phyloP scores from a whole-genome alignment of 129 eudicot species.

The Mikania micrantha region DNA sequence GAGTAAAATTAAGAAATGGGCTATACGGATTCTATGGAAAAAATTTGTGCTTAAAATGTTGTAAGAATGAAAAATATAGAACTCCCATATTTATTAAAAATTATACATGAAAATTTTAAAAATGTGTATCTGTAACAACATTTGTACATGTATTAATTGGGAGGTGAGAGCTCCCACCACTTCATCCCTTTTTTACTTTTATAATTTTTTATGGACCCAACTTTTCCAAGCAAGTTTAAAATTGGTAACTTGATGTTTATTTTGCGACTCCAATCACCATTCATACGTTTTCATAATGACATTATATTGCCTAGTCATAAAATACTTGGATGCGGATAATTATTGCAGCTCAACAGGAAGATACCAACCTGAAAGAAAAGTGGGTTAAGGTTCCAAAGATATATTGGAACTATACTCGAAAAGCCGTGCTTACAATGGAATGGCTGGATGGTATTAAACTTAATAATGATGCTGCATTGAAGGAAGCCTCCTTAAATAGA shows the following conservation, averaged over 20 bases:
- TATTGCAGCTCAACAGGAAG: conserved; percentile 19
- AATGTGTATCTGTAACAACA: background rate
- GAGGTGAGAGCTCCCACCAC: background rate
- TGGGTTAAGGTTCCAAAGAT: conserved; percentile 80
- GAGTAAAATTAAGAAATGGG: background rate
- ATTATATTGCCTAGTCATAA: background rate
- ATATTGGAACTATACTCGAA: conserved; percentile 88
- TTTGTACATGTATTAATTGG: background rate
- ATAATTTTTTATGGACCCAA: background rate
- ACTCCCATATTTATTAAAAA: background rate
- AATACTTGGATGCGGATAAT: background rate
- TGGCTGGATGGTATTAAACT: conserved; percentile 96
- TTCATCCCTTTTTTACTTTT: background rate
- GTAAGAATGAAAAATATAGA: background rate
- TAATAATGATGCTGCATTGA: conserved; percentile 56
- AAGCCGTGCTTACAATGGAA: conserved; percentile 95
- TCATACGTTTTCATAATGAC: background rate
- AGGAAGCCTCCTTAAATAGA: conserved; percentile 49
- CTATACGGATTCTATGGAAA: background rate
- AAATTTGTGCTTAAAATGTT: background rate
- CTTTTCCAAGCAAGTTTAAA: background rate
- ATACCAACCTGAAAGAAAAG: conserved; percentile 21
- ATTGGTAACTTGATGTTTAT: background rate
- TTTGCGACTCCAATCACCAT: background rate
- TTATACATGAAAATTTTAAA: background rate